Conservation (phyloP, 176 grass and related monocot genomes). For the Cenchrus purpureus region DNA sequence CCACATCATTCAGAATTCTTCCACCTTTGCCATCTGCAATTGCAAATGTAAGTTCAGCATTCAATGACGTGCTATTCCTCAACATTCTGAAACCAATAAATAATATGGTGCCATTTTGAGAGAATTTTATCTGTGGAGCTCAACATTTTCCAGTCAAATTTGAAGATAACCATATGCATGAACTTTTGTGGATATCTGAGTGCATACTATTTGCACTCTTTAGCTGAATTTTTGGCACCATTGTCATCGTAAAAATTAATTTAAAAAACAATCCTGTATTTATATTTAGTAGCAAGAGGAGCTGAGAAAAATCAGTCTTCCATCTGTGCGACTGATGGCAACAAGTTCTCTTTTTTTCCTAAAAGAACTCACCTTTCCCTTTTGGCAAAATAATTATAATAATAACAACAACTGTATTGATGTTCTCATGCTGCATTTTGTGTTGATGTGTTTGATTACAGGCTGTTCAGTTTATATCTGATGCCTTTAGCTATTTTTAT, state of each 20-base stretch:
- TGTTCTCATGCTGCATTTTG: constrained; percentile 36
- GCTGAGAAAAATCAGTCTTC: constrained; percentile 6
- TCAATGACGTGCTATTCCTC: constrained; percentile 26
- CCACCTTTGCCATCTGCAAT: constrained; percentile 83
- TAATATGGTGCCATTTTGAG: neutral
- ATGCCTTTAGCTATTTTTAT: constrained; percentile 35
- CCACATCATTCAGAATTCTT: constrained; percentile 88
- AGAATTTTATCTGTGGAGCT: neutral
- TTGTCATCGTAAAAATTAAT: constrained; percentile 24
- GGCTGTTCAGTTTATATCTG: constrained; percentile 24
- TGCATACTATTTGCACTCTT: neutral
- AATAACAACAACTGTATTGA: neutral
- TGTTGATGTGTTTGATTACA: constrained; percentile 36
- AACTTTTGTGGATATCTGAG: constrained; percentile 13
- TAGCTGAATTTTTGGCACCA: constrained; percentile 30
- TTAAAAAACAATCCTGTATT: constrained; percentile 20
- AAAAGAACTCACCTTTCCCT: constrained; percentile 18
- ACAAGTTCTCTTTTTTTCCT: neutral
- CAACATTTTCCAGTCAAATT: constrained; percentile 19
- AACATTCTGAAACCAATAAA: constrained; percentile 16
- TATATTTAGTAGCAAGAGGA: constrained; percentile 13
- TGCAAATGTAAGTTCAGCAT: constrained; percentile 70
- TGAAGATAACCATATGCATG: neutral
- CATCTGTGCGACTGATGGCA: neutral
- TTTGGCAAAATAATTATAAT: neutral